These are phyloP conservation scores for Gypsophila paniculata DNA, from an alignment of 179 eudicot species.

Conservation along the genomic window DNA sequence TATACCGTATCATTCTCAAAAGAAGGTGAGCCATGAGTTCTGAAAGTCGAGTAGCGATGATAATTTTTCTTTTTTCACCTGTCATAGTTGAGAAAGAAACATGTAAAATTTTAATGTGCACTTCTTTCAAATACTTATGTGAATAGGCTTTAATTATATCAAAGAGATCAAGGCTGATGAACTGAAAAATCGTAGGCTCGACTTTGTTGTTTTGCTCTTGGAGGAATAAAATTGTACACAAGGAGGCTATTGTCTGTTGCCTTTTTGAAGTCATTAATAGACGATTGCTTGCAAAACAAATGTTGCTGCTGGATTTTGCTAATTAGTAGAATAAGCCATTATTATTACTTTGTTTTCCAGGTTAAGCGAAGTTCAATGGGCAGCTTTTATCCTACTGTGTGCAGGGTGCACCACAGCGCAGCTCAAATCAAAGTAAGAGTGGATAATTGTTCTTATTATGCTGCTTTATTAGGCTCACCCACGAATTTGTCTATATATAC, in stretches of 20 bases:
- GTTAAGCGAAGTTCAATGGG: conserved; percentile 98
- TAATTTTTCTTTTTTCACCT: too few species aligned
- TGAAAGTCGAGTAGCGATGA: neutral
- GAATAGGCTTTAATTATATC: too few species aligned
- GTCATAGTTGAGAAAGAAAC: too few species aligned
- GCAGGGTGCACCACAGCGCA: conserved; percentile 99
- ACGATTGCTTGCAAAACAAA: neutral
- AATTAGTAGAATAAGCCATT: neutral
- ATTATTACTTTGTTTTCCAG: conserved; percentile 34
- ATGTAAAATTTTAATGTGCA: too few species aligned
- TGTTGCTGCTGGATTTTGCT: neutral
- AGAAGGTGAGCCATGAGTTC: conserved; percentile 46
- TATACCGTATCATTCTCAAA: conserved; percentile 87
- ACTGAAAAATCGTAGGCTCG: too few species aligned
- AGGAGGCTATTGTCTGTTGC: neutral
- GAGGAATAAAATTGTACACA: neutral
- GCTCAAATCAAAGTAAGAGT: conserved; percentile 80
- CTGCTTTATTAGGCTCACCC: neutral
- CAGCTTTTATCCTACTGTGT: conserved; percentile 85
- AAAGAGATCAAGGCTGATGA: too few species aligned
- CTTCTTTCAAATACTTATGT: too few species aligned
- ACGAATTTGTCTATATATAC: neutral
- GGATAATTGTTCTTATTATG: conserved; percentile 1
- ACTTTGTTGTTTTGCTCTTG: neutral
- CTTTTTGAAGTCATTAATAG: neutral